phyloP scores from a whole-genome alignment of 805 yeast genomes.

The Phaffomyces opuntiae region DNA sequence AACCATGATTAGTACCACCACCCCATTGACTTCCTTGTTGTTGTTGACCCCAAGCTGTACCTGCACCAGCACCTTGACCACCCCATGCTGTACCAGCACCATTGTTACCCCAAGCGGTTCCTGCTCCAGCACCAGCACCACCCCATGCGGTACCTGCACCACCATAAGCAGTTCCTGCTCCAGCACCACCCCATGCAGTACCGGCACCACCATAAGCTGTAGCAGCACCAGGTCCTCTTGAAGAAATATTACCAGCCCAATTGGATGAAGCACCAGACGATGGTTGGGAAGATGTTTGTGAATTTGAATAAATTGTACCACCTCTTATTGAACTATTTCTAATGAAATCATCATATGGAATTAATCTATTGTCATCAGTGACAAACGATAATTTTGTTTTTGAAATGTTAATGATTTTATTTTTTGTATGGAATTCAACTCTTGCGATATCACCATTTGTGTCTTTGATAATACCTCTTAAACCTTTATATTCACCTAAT shows the following conservation, averaged over 20 bases:
- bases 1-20: constrained; percentile 10
- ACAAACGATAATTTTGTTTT: constrained; percentile 72
- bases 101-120: constrained; percentile 35
- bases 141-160: constrained; percentile 27
- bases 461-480: constrained; percentile 88
- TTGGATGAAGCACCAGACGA: constrained; percentile 25
- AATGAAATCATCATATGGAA: constrained; percentile 74
- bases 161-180: constrained; percentile 37
- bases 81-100: constrained; percentile 28
- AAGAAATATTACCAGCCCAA: constrained; percentile 24
- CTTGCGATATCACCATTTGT: constrained; percentile 89
- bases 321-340: constrained; percentile 33
- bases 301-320: constrained; percentile 11
- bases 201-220: constrained; percentile 28
- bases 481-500: constrained; percentile 91
- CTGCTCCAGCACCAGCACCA: constrained; percentile 29
- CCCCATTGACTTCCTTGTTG: constrained; percentile 21
- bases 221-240: constrained; percentile 30
- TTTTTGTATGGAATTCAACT: constrained; percentile 88
- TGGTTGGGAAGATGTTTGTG: constrained; percentile 6
- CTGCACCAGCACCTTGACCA: constrained; percentile 23
- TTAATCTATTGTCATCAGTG: constrained; percentile 58
- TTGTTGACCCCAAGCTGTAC: constrained; percentile 33
- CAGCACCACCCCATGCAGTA: constrained; percentile 35
- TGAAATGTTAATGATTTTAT: constrained; percentile 78